Conservation (phyloP, 768 basidiomycete species). For the Sarcodon sp. region DNA sequence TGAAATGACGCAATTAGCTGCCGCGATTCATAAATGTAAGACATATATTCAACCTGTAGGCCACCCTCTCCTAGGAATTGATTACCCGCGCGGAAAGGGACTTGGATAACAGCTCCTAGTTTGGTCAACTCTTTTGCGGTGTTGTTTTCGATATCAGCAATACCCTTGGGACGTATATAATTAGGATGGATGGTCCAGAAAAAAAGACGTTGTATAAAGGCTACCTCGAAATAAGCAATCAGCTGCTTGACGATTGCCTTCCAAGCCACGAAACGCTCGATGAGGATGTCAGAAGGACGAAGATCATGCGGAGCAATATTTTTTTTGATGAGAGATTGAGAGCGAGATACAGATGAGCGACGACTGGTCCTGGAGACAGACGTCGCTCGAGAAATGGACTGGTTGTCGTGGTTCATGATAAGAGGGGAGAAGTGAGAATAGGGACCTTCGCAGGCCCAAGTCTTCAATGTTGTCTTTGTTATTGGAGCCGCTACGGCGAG, state of each 20-base stretch:
- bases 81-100: conserved; percentile 90
- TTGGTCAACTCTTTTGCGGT: conserved; percentile 88
- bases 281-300: conserved; percentile 88
- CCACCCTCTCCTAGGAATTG: conserved; percentile 99
- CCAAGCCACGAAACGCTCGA: conserved; percentile 91
- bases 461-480: neutral
- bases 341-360: conserved; percentile 63
- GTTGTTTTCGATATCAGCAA: conserved; percentile 89
- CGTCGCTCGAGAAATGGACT: conserved; percentile 54
- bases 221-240: conserved; percentile 76
- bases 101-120: conserved; percentile 91
- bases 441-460: neutral
- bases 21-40: neutral
- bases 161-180: conserved; percentile 20
- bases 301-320: conserved; percentile 86
- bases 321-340: conserved; percentile 87
- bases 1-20: neutral
- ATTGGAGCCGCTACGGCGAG: neutral
- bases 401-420: conserved; percentile 28
- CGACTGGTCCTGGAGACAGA: conserved; percentile 50
- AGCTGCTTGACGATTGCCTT: conserved; percentile 96
- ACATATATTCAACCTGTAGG: conserved; percentile 44
- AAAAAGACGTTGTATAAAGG: neutral
- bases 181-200: neutral
- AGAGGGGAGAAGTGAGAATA: neutral